Percentiles rank a stretch among this genome's conserved stretches.
These are phyloP conservation scores for Pneumocystis sp. DNA, from an alignment of 1,139 yeast genomes.

Conservation along the genomic window DNA sequence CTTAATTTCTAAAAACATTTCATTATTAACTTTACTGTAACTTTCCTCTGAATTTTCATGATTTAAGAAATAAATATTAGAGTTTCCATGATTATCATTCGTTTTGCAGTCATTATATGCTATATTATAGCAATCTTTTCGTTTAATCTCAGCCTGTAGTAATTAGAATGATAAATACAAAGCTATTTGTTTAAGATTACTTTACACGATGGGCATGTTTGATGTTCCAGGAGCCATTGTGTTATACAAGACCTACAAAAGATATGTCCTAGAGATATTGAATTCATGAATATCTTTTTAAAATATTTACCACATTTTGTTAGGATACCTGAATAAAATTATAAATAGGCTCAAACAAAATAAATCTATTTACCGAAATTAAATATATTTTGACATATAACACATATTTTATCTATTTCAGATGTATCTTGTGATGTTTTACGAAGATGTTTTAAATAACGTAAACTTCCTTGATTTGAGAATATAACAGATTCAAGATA, in stretches of 20 bases:
- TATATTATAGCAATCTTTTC: slow-evolving; percentile 11
- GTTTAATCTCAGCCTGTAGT: slow-evolving; percentile 18
- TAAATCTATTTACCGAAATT: slow-evolving; percentile 35
- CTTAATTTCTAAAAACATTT: slow-evolving; percentile 34
- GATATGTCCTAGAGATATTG: slow-evolving; percentile 10
- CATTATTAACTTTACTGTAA: slow-evolving; percentile 30
- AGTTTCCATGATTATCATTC: not conserved
- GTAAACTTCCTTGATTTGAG: slow-evolving; percentile 27
- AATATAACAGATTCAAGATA: slow-evolving; percentile 8
- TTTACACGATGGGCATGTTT: slow-evolving; percentile 69
- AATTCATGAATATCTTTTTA: slow-evolving; percentile 13
- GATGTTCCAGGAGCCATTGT: slow-evolving; percentile 48
- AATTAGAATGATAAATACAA: not conserved
- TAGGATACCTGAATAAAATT: slow-evolving; percentile 28
- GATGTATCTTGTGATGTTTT: slow-evolving; percentile 13
- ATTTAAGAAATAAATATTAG: slow-evolving; percentile 25
- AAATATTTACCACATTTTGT: slow-evolving; percentile 60
- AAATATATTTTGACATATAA: slow-evolving; percentile 60
- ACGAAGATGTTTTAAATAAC: slow-evolving; percentile 44
- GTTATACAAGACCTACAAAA: slow-evolving; percentile 65
- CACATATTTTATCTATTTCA: slow-evolving; percentile 40
- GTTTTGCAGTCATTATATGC: not conserved
- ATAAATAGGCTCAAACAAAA: not conserved
- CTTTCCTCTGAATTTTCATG: slow-evolving; percentile 21
- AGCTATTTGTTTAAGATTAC: slow-evolving; percentile 25